Conservation (phyloP, 768 basidiomycete genomes). For the Cytidiella melzeri region DNA sequence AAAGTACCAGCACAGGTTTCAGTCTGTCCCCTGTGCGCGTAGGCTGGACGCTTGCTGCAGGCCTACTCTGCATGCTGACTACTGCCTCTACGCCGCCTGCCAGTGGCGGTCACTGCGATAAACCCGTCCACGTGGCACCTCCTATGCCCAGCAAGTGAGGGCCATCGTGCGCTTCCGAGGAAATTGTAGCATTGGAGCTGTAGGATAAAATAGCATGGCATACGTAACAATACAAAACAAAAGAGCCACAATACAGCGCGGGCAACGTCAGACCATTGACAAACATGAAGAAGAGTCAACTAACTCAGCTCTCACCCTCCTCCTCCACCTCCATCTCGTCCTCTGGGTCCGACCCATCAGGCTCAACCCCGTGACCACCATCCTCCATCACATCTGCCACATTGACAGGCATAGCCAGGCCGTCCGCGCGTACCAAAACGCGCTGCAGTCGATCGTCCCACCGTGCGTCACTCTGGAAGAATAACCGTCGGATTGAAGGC, state of each 20-base stretch:
- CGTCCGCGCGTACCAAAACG: slow-evolving; percentile 13
- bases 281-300: background rate
- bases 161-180: too few relatives aligned
- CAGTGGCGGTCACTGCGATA: too few relatives aligned
- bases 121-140: too few relatives aligned
- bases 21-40: too few relatives aligned
- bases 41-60: too few relatives aligned
- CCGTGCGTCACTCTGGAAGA: slow-evolving; percentile 47
- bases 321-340: slow-evolving; percentile 16
- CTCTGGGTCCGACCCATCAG: slow-evolving; percentile 9
- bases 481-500: slow-evolving; percentile 37
- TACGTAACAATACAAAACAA: slow-evolving; percentile 7
- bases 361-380: slow-evolving; percentile 10
- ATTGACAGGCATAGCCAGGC: slow-evolving; percentile 8
- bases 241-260: slow-evolving; percentile 4
- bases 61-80: too few relatives aligned
- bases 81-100: too few relatives aligned
- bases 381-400: slow-evolving; percentile 15
- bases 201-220: background rate
- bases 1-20: too few relatives aligned
- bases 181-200: too few relatives aligned
- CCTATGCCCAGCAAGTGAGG: too few relatives aligned
- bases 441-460: slow-evolving; percentile 27
- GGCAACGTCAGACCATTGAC: background rate
- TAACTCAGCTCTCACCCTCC: slow-evolving; percentile 16